Conservation (phyloP, 352 stramenopile genomes). For the Thraustochytrium striatum region DNA sequence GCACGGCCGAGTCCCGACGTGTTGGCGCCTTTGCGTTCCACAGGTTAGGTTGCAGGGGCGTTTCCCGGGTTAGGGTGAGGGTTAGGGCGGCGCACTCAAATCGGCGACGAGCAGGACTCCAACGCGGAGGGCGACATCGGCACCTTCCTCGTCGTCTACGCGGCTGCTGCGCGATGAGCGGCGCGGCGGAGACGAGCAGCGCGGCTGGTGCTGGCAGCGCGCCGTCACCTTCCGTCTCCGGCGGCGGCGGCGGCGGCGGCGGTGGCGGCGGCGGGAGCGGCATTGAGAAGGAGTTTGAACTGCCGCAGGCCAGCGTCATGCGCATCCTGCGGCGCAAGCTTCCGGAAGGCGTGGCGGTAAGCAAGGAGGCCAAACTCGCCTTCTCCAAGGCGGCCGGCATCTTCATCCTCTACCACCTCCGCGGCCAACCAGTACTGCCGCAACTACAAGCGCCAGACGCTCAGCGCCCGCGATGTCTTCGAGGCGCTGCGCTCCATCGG, state of each 20-base stretch:
- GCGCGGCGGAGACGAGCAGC: no score
- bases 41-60: no score
- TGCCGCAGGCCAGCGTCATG: constrained; percentile 63
- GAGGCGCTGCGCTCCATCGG: constrained; percentile 28
- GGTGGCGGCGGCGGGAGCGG: background rate
- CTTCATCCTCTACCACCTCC: constrained; percentile 67
- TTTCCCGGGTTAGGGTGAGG: no score
- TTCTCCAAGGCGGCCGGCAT: constrained; percentile 67
- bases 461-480: constrained; percentile 65
- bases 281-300: constrained; percentile 63
- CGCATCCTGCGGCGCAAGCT: constrained; percentile 65
- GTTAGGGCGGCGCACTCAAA: no score
- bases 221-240: no score
- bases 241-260: background rate
- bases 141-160: no score
- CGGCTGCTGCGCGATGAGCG: no score
- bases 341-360: constrained; percentile 61
- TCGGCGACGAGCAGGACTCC: no score
- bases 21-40: no score
- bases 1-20: no score
- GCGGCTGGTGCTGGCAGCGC: no score
- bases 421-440: constrained; percentile 68
- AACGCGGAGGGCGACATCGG: no score
- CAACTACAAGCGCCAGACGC: constrained; percentile 64
- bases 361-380: constrained; percentile 63